Percentiles rank a stretch among this genome's conserved stretches.
Conservation (phyloP, 2,329 filamentous ascomycete genomes). For the Dactylellina haptotyla region DNA sequence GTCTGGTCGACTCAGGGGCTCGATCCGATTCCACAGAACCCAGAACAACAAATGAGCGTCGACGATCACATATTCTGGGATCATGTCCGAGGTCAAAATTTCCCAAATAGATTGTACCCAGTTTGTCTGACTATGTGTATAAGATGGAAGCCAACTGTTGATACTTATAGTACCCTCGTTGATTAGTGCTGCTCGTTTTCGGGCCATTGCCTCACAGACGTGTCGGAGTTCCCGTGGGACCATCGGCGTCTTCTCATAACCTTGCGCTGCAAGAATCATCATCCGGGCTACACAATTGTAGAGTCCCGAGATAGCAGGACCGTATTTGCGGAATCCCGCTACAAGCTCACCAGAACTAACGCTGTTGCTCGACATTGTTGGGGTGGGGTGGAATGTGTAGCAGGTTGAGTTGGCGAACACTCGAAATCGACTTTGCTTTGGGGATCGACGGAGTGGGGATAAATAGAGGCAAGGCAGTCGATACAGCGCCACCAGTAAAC, state of each 20-base stretch:
- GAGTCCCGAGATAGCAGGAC: constrained; percentile 41
- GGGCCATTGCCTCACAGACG: constrained; percentile 41
- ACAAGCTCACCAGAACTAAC: constrained; percentile 45
- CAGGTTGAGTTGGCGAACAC: constrained; percentile 41
- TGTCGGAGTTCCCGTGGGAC: constrained; percentile 44
- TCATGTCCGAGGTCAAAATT: constrained; percentile 40
- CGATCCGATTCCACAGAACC: constrained; percentile 43
- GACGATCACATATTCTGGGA: constrained; percentile 48
- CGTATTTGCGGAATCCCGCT: constrained; percentile 50
- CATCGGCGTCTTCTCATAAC: constrained; percentile 47
- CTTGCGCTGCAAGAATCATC: constrained; percentile 35
- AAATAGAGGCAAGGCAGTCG: constrained; percentile 27
- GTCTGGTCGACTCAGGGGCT: constrained; percentile 41
- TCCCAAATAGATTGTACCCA: constrained; percentile 53
- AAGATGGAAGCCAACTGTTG: constrained; percentile 42
- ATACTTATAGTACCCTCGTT: constrained; percentile 31
- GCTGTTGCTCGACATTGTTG: constrained; percentile 41
- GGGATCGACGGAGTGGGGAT: constrained; percentile 46
- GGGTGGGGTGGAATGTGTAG: constrained; percentile 23
- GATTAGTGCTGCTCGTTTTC: constrained; percentile 31
- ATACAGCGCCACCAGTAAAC: neutral
- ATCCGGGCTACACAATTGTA: constrained; percentile 48
- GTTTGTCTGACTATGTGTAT: constrained; percentile 47
- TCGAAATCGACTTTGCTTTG: constrained; percentile 9
- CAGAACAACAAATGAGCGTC: constrained; percentile 47